Evolutionary conservation across 441 rosid species (phyloP).

Genomic region (Metrosideros polymorpha): DNA sequence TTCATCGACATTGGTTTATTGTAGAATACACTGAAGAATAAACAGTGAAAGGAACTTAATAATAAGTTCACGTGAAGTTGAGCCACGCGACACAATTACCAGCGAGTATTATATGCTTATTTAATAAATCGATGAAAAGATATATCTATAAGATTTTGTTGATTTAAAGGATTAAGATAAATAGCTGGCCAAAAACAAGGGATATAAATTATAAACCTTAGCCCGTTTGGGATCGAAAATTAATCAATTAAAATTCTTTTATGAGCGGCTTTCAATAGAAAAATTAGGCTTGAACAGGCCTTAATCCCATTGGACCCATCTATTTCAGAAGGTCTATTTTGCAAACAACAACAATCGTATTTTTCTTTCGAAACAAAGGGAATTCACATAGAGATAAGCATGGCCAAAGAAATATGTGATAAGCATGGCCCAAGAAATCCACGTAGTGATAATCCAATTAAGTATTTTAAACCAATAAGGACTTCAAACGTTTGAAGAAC

Average conservation of each 20-base stretch:
- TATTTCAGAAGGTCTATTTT: neutral
- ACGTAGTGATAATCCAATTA: neutral
- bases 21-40: neutral
- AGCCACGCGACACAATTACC: neutral
- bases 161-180: neutral
- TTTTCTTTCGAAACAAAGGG: too few relatives aligned
- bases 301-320: neutral
- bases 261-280: neutral
- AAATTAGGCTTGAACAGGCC: neutral
- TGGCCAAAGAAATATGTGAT: neutral
- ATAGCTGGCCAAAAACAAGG: neutral
- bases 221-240: neutral
- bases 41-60: neutral
- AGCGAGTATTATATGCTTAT: neutral
- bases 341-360: neutral
- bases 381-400: too few relatives aligned
- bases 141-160: neutral
- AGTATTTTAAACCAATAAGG: neutral
- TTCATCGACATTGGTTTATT: neutral
- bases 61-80: neutral
- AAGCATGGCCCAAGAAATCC: neutral
- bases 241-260: neutral
- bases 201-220: neutral
- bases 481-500: neutral
- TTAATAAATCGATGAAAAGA: neutral